Evolutionary conservation across 805 yeast species (phyloP).

Genomic region (Candida berthetii): DNA sequence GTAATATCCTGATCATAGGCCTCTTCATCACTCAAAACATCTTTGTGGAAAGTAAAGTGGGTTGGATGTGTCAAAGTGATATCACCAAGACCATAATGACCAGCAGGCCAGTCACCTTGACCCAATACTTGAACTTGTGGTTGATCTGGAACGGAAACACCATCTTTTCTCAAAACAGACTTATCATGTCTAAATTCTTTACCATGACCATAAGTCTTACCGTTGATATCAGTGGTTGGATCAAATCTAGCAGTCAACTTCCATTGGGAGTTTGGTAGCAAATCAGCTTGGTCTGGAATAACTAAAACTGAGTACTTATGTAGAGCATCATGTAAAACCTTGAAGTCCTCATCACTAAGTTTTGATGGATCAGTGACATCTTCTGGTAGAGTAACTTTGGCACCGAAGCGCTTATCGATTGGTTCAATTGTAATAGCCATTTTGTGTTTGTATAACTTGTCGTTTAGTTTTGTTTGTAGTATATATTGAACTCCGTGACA

Average conservation of each 20-base stretch:
- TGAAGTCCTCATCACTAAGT: constrained; percentile 61
- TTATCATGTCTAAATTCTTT: constrained; percentile 62
- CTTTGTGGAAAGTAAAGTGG: constrained; percentile 74
- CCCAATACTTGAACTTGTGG: constrained; percentile 92
- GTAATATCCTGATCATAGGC: constrained; percentile 56
- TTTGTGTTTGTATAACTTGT: too few relatives aligned
- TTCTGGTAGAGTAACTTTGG: constrained; percentile 54
- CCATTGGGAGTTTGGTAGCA: constrained; percentile 73
- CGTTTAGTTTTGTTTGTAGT: too few relatives aligned
- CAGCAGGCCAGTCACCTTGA: constrained; percentile 65
- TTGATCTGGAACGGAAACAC: constrained; percentile 69
- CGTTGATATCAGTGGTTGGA: constrained; percentile 46
- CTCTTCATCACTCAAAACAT: constrained; percentile 56
- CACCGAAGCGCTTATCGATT: constrained; percentile 55
- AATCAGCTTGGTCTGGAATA: constrained; percentile 62
- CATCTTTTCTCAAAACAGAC: constrained; percentile 75
- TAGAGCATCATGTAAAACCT: constrained; percentile 53
- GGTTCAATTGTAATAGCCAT: not conserved
- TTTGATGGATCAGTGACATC: constrained; percentile 71
- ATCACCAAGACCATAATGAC: constrained; percentile 47
- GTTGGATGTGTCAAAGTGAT: constrained; percentile 75
- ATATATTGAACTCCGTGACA: too few relatives aligned
- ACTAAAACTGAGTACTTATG: constrained; percentile 67
- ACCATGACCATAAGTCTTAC: constrained; percentile 78
- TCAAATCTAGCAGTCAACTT: constrained; percentile 72